Conservation (phyloP, 495 filamentous ascomycete species). For the Hyaloscypha bicolor region DNA sequence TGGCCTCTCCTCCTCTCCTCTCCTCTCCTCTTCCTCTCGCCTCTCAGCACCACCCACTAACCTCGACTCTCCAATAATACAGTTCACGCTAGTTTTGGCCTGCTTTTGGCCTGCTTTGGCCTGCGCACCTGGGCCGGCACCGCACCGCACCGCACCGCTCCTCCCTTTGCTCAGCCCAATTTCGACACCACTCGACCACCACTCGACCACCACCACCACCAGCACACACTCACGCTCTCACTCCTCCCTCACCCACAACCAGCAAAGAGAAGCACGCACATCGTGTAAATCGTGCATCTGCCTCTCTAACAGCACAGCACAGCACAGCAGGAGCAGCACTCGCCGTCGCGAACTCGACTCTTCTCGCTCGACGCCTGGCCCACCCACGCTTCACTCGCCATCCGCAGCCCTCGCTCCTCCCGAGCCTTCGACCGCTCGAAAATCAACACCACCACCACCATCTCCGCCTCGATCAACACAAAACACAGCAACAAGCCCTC, state of each 20-base stretch:
- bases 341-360: background rate
- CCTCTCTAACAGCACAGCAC: background rate
- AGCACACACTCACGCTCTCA: too few species aligned
- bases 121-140: background rate
- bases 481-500: background rate
- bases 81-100: background rate
- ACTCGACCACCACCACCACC: background rate
- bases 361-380: background rate
- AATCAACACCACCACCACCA: background rate
- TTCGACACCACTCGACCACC: background rate
- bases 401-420: conserved; percentile 1
- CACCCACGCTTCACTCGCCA: background rate
- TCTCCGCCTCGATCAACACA: background rate
- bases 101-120: background rate
- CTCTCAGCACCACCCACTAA: too few species aligned
- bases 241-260: background rate
- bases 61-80: too few species aligned
- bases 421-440: background rate
- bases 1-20: too few species aligned
- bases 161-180: background rate
- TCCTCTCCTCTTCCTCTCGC: background rate
- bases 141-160: background rate
- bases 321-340: too few species aligned
- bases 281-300: background rate
- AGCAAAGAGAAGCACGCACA: background rate